phyloP scores from a whole-genome alignment of 306 rosid genomes.

The Fagus crenata region DNA sequence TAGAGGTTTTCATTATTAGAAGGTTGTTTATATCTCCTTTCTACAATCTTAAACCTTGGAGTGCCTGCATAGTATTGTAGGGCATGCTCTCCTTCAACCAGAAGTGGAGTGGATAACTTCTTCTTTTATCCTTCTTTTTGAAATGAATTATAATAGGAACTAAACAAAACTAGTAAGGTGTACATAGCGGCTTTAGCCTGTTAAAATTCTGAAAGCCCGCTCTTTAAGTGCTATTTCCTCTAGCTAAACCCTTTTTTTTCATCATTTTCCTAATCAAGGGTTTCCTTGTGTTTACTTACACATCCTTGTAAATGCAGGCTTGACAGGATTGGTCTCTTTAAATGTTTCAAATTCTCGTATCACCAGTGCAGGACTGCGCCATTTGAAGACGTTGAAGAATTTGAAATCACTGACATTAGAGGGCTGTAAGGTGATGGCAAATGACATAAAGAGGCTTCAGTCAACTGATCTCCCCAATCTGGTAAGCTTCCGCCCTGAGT shows the following conservation, averaged over 20 bases:
- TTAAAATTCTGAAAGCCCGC: not conserved
- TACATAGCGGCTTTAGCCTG: not conserved
- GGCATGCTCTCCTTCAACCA: not conserved
- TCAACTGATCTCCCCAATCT: conserved; percentile 69
- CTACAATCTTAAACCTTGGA: not conserved
- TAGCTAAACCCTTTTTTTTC: not conserved
- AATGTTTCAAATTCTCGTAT: conserved; percentile 75
- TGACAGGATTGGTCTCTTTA: conserved; percentile 71
- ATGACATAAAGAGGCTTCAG: conserved; percentile 74
- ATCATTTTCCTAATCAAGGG: not conserved
- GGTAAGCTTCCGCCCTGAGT: conserved; percentile 86
- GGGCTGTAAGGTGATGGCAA: conserved; percentile 74
- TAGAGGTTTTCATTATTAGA: not conserved
- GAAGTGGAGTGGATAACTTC: not conserved
- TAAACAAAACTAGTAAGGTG: not conserved
- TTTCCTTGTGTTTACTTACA: conserved; percentile 14
- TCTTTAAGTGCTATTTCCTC: not conserved
- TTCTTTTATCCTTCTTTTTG: not conserved
- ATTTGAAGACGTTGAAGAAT: conserved; percentile 75
- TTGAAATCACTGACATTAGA: conserved; percentile 84
- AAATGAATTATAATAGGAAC: not conserved
- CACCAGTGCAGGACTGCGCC: conserved; percentile 64
- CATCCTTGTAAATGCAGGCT: conserved; percentile 55
- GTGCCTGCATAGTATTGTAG: not conserved
- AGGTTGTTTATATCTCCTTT: not conserved